These are phyloP conservation scores for Candida cerambycidarum DNA, from an alignment of 805 yeast species.

Conservation along the genomic window DNA sequence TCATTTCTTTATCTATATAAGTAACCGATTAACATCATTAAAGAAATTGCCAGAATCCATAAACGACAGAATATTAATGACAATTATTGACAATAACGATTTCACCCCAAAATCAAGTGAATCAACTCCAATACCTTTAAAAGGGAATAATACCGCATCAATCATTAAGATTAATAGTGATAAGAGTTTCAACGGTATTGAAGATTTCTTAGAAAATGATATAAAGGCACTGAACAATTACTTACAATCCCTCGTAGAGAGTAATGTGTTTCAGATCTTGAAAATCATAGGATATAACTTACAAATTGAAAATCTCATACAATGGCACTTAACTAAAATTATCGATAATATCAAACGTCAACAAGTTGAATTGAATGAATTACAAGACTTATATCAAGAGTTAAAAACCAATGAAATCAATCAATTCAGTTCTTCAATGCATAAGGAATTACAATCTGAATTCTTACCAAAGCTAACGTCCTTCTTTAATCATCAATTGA, in stretches of 20 bases:
- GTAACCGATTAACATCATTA: conserved; percentile 11
- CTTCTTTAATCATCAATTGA: conserved; percentile 30
- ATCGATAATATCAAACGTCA: conserved; percentile 13
- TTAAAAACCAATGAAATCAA: conserved; percentile 25
- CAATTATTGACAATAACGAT: conserved; percentile 38
- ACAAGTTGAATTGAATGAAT: conserved; percentile 16
- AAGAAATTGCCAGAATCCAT: conserved; percentile 13
- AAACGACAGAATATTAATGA: conserved; percentile 28
- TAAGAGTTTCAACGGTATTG: conserved; percentile 28
- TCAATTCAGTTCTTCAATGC: conserved; percentile 30
- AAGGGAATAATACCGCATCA: conserved; percentile 18
- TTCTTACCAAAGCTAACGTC: conserved; percentile 32
- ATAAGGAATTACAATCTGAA: conserved; percentile 34
- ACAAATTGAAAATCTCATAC: conserved; percentile 22
- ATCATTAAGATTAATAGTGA: conserved; percentile 33
- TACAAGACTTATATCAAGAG: conserved; percentile 19
- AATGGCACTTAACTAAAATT: conserved; percentile 24
- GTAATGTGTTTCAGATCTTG: conserved; percentile 35
- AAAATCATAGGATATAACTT: conserved; percentile 30
- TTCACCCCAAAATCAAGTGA: conserved; percentile 37
- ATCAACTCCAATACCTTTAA: conserved; percentile 24
- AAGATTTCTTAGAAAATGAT: conserved; percentile 27
- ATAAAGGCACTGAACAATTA: conserved; percentile 31
- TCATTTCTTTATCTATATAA: conserved; percentile 16
- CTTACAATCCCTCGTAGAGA: conserved; percentile 27